Conservation (phyloP, 202 grass and related monocot genomes). For the Digitaria exilis region DNA sequence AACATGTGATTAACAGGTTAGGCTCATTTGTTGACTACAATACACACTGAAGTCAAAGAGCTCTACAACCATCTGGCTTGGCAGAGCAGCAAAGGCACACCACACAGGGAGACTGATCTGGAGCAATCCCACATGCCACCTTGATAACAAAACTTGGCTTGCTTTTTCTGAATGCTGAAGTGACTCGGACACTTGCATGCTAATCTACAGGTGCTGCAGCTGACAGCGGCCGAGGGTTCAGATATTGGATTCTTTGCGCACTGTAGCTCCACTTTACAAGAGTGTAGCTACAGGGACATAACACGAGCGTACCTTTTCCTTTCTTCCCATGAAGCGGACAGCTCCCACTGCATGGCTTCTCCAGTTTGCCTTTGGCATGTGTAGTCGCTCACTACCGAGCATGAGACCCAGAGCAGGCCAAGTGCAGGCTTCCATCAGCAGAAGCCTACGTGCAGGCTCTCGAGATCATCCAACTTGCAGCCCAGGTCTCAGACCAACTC, state of each 20-base stretch:
- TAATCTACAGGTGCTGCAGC: slow-evolving; percentile 36
- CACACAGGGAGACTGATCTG: slow-evolving; percentile 12
- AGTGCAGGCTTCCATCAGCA: slow-evolving; percentile 44
- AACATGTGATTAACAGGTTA: neutral
- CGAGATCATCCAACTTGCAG: slow-evolving; percentile 43
- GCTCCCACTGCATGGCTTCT: slow-evolving; percentile 33
- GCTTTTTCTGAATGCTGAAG: slow-evolving; percentile 21
- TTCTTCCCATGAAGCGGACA: slow-evolving; percentile 52
- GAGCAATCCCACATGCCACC: slow-evolving; percentile 16
- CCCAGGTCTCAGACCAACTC: slow-evolving; percentile 27
- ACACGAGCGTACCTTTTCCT: slow-evolving; percentile 26
- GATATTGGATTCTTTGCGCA: slow-evolving; percentile 29
- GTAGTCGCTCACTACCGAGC: neutral
- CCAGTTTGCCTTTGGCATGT: slow-evolving; percentile 25
- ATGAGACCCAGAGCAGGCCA: slow-evolving; percentile 28
- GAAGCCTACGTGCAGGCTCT: slow-evolving; percentile 46
- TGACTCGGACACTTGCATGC: slow-evolving; percentile 14
- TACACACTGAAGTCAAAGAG: neutral
- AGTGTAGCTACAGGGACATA: slow-evolving; percentile 34
- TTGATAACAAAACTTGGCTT: neutral
- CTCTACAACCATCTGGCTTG: slow-evolving; percentile 27
- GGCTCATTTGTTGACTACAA: neutral
- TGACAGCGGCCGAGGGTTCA: slow-evolving; percentile 29
- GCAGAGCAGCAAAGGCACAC: slow-evolving; percentile 14
- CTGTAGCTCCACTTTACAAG: slow-evolving; percentile 22